These are phyloP conservation scores for Syzygium syzygioides DNA, from an alignment of 441 rosid species.

Conservation along the genomic window DNA sequence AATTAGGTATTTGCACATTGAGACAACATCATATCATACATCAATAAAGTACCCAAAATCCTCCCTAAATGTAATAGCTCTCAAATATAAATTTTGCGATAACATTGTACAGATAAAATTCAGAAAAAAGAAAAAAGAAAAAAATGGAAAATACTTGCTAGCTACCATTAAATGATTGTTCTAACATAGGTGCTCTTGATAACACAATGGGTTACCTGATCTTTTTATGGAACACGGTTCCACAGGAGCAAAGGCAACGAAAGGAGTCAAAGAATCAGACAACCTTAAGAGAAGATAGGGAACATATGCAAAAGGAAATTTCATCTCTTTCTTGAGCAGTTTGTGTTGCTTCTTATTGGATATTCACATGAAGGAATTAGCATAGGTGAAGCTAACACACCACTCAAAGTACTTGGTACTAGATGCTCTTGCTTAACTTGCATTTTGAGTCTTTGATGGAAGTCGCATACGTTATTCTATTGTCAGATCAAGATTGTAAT, in stretches of 20 bases:
- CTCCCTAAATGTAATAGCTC: no score
- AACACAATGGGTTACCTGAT: background rate
- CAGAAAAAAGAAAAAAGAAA: no score
- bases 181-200: no score
- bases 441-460: background rate
- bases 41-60: no score
- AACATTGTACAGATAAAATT: background rate
- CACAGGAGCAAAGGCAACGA: background rate
- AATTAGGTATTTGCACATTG: no score
- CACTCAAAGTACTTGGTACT: background rate
- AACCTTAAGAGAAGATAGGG: background rate
- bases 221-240: background rate
- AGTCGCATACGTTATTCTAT: background rate
- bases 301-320: background rate
- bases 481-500: background rate
- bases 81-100: background rate
- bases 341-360: background rate
- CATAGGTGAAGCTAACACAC: background rate
- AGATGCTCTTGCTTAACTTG: background rate
- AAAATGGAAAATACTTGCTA: background rate
- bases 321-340: background rate
- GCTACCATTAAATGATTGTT: background rate
- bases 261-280: background rate
- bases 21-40: no score
- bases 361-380: background rate